Evolutionary conservation across 352 stramenopile species (phyloP).

Genomic region (Globisporangium perplexum): DNA sequence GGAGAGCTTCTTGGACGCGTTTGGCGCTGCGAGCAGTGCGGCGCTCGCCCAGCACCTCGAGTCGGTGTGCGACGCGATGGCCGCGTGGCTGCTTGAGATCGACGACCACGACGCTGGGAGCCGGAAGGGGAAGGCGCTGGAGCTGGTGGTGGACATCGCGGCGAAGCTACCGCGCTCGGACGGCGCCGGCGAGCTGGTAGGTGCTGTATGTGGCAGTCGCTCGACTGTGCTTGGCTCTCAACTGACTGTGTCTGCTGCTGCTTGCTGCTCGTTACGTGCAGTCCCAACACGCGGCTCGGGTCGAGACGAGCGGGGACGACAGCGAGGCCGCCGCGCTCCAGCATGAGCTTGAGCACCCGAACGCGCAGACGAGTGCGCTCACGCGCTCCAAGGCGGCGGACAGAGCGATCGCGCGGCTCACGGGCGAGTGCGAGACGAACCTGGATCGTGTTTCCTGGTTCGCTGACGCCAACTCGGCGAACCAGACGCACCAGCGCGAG

Average conservation of each 20-base stretch:
- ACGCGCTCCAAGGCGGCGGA: constrained; percentile 31
- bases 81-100: constrained; percentile 21
- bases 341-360: constrained; percentile 2
- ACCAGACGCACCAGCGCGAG: constrained; percentile 11
- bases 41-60: constrained; percentile 37
- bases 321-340: constrained; percentile 6
- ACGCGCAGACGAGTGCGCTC: constrained; percentile 15
- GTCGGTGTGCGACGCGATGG: constrained; percentile 29
- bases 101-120: neutral
- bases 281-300: neutral
- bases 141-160: constrained; percentile 15
- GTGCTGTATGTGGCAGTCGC: neutral
- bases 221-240: no score
- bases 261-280: neutral
- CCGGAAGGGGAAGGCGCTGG: constrained; percentile 14
- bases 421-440: constrained; percentile 28
- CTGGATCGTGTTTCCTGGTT: constrained; percentile 37
- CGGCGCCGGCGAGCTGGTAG: constrained; percentile 7
- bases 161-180: constrained; percentile 11
- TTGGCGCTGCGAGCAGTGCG: constrained; percentile 22
- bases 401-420: constrained; percentile 36
- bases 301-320: neutral
- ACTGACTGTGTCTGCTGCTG: neutral
- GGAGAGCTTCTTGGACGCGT: constrained; percentile 18
- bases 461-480: constrained; percentile 7